These are phyloP conservation scores for Arabis hirsuta DNA, from an alignment of 345 rosid genomes.

Conservation along the genomic window DNA sequence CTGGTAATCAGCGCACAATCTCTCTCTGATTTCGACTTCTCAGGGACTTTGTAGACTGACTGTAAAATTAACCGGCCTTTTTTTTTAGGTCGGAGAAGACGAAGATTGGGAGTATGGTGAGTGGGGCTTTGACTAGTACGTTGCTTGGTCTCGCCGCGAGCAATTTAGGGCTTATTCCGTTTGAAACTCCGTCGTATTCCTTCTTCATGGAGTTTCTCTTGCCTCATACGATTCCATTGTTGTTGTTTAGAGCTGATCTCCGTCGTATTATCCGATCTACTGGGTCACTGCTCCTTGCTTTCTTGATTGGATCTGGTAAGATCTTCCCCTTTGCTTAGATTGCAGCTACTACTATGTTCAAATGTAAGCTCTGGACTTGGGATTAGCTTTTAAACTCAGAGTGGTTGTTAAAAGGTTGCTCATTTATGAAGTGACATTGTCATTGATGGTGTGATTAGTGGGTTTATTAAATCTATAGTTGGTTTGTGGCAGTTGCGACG, in stretches of 20 bases:
- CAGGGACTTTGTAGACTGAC: neutral
- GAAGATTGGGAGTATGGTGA: slow-evolving; percentile 71
- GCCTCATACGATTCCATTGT: slow-evolving; percentile 71
- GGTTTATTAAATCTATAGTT: neutral
- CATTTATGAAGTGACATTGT: slow-evolving; percentile 7
- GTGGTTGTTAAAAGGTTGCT: neutral
- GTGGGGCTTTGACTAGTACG: slow-evolving; percentile 80
- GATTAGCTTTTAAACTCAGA: neutral
- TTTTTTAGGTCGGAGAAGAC: slow-evolving; percentile 77
- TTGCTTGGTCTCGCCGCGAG: slow-evolving; percentile 82
- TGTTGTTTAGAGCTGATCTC: slow-evolving; percentile 82
- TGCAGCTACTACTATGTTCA: neutral
- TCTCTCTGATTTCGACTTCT: neutral
- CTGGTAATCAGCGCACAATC: slow-evolving; percentile 50
- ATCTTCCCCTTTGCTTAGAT: neutral
- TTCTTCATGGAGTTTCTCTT: slow-evolving; percentile 67
- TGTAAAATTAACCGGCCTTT: neutral
- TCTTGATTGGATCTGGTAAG: slow-evolving; percentile 78
- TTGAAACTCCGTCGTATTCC: slow-evolving; percentile 63
- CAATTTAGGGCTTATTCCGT: slow-evolving; percentile 69
- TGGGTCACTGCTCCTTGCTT: slow-evolving; percentile 71
- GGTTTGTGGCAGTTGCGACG: slow-evolving; percentile 66
- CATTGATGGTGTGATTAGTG: slow-evolving; percentile 9
- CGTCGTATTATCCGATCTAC: slow-evolving; percentile 63
- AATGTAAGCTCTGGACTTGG: too few relatives aligned